A percentile compares a stretch with the other conserved stretches of the same genome.
These are phyloP conservation scores for Leishmania major DNA, from an alignment of 208 protist species.

Conservation along the genomic window DNA sequence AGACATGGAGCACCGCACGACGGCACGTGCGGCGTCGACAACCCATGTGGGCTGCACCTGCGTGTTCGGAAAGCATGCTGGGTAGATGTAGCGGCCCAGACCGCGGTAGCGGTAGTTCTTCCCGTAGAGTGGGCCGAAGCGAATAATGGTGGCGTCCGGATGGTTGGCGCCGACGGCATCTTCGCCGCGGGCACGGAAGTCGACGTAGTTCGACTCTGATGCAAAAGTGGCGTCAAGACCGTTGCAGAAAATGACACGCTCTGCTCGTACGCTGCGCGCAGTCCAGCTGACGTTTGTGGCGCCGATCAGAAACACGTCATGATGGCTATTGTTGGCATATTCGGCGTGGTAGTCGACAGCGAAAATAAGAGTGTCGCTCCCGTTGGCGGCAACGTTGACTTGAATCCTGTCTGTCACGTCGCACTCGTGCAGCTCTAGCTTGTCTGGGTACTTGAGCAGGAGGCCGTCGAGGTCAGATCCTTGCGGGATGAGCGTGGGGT, in stretches of 20 bases:
- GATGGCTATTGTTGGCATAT: conserved; percentile 93
- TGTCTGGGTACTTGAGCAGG: conserved; percentile 85
- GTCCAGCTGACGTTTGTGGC: conserved; percentile 92
- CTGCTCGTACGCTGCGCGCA: conserved; percentile 86
- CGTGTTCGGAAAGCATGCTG: conserved; percentile 87
- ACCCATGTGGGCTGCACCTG: conserved; percentile 93
- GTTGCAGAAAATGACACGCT: conserved; percentile 91
- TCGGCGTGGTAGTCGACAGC: conserved; percentile 89
- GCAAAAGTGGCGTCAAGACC: conserved; percentile 93
- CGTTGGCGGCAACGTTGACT: conserved; percentile 91
- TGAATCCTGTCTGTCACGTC: conserved; percentile 92
- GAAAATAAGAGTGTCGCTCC: conserved; percentile 92
- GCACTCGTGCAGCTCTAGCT: conserved; percentile 92
- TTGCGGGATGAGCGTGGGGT: conserved; percentile 89
- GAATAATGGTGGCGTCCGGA: conserved; percentile 89
- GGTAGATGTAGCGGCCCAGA: conserved; percentile 90
- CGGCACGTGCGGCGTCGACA: conserved; percentile 86
- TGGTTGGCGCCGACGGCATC: conserved; percentile 90
- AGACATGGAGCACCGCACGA: conserved; percentile 81
- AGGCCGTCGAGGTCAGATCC: conserved; percentile 89
- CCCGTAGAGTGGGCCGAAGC: conserved; percentile 90
- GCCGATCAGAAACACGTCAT: conserved; percentile 90
- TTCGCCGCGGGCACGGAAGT: conserved; percentile 89
- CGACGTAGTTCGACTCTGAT: conserved; percentile 92
- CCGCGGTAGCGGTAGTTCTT: conserved; percentile 90